These are phyloP conservation scores for Leishmania tarentolae DNA, from an alignment of 208 protist genomes.

Conservation along the genomic window DNA sequence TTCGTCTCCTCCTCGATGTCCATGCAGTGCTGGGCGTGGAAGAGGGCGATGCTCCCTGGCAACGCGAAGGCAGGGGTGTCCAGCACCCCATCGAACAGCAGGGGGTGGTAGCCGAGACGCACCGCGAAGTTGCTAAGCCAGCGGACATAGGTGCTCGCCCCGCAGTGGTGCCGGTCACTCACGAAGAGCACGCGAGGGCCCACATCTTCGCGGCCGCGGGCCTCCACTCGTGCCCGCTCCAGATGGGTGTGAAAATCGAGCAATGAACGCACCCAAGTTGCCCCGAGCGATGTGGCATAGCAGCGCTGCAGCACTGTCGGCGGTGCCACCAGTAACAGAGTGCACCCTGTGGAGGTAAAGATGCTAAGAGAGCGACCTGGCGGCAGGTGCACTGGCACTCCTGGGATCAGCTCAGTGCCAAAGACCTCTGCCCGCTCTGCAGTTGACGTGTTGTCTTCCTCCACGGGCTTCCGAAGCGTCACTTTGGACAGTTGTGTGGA, in stretches of 20 bases:
- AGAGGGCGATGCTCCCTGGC: constrained; percentile 46
- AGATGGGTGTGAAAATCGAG: constrained; percentile 66
- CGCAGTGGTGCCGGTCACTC: constrained; percentile 45
- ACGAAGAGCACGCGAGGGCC: constrained; percentile 71
- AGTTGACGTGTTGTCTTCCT: constrained; percentile 11
- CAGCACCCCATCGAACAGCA: constrained; percentile 53
- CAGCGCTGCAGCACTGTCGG: constrained; percentile 50
- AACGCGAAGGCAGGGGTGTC: constrained; percentile 48
- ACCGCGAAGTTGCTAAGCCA: constrained; percentile 60
- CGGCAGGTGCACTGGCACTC: constrained; percentile 53
- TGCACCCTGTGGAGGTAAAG: constrained; percentile 70
- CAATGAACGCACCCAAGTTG: constrained; percentile 55
- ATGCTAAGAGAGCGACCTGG: constrained; percentile 37
- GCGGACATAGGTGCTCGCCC: constrained; percentile 53
- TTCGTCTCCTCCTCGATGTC: constrained; percentile 65
- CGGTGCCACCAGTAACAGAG: constrained; percentile 40
- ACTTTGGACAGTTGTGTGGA: constrained; percentile 25
- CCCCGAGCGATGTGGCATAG: constrained; percentile 44
- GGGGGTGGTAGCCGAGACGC: constrained; percentile 66
- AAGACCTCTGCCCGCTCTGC: constrained; percentile 52
- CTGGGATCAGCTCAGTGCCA: constrained; percentile 54
- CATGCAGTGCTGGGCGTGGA: constrained; percentile 52
- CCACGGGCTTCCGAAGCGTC: constrained; percentile 30
- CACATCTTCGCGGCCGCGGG: constrained; percentile 31
- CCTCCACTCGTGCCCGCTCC: constrained; percentile 49